These are phyloP conservation scores for Byssothecium circinans DNA, from an alignment of 2,329 filamentous ascomycete genomes.

Conservation along the genomic window DNA sequence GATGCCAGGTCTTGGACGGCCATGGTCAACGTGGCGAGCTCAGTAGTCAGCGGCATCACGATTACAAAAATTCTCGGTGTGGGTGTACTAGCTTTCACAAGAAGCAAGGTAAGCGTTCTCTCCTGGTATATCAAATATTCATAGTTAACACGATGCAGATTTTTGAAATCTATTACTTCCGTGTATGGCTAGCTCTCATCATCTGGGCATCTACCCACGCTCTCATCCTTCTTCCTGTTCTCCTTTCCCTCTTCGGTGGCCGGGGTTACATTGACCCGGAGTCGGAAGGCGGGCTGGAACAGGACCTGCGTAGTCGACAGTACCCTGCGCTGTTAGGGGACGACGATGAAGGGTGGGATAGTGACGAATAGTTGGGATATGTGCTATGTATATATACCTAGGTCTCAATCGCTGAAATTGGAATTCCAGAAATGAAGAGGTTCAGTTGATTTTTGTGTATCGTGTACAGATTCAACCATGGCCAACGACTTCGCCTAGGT, in stretches of 20 bases:
- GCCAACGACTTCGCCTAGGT: no score
- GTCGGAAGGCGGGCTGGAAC: conserved; percentile 82
- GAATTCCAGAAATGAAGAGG: no score
- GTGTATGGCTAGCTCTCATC: conserved; percentile 91
- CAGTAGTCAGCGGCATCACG: conserved; percentile 94
- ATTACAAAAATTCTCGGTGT: conserved; percentile 94
- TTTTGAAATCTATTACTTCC: conserved; percentile 99
- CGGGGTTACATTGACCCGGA: conserved; percentile 84
- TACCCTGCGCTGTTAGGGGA: conserved; percentile 69
- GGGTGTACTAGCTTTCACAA: conserved; percentile 86
- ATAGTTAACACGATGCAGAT: conserved; percentile 54
- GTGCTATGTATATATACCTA: background rate
- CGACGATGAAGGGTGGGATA: conserved; percentile 74
- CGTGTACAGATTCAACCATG: no score
- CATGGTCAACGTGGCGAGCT: conserved; percentile 90
- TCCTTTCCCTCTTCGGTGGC: conserved; percentile 81
- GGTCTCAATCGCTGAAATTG: no score
- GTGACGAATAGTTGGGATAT: conserved; percentile 24
- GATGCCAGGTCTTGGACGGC: conserved; percentile 91
- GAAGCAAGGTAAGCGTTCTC: conserved; percentile 64
- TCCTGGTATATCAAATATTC: background rate
- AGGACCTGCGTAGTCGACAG: conserved; percentile 78
- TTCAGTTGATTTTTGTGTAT: no score
- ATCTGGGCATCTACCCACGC: conserved; percentile 87
- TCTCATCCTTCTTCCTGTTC: conserved; percentile 87